Conservation (phyloP, 768 basidiomycete species). For the Pholiota microspora region DNA sequence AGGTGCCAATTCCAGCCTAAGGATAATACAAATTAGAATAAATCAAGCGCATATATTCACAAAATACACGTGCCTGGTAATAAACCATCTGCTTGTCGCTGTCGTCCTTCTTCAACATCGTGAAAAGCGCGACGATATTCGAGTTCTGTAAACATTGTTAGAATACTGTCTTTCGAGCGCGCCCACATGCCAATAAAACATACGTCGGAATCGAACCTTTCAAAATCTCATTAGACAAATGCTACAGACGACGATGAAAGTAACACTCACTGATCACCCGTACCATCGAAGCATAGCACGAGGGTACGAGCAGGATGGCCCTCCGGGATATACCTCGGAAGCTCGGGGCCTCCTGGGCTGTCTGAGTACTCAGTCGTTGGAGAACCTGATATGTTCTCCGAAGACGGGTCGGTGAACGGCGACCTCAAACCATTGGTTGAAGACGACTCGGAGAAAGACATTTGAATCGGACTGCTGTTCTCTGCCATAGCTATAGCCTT, state of each 20-base stretch:
- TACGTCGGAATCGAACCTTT: conserved; percentile 3
- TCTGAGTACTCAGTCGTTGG: not conserved
- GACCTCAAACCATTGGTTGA: not conserved
- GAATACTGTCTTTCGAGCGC: not conserved
- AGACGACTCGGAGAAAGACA: not conserved
- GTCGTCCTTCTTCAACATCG: conserved; percentile 34
- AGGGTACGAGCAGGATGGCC: conserved; percentile 27
- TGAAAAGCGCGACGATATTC: conserved; percentile 37
- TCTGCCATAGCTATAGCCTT: not conserved
- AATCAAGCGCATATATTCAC: not conserved
- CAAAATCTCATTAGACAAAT: not conserved
- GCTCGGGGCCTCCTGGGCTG: not conserved
- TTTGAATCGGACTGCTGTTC: not conserved
- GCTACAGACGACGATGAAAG: conserved; percentile 4
- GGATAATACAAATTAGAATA: not conserved
- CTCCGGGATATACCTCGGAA: conserved; percentile 11
- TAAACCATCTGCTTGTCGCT: conserved; percentile 33
- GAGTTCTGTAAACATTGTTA: conserved; percentile 30
- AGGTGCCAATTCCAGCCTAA: conserved; percentile 55
- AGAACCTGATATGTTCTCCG: not conserved
- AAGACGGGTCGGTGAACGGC: not conserved
- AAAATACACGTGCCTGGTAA: conserved; percentile 33
- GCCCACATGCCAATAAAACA: not conserved
- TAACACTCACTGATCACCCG: conserved; percentile 40
- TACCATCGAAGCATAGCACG: conserved; percentile 63